Evolutionary conservation across 371 early-diverging fungal genomes (phyloP), one percentile per base, ranked within the genome.

Genomic region (Funneliformis caledonium): DNA sequence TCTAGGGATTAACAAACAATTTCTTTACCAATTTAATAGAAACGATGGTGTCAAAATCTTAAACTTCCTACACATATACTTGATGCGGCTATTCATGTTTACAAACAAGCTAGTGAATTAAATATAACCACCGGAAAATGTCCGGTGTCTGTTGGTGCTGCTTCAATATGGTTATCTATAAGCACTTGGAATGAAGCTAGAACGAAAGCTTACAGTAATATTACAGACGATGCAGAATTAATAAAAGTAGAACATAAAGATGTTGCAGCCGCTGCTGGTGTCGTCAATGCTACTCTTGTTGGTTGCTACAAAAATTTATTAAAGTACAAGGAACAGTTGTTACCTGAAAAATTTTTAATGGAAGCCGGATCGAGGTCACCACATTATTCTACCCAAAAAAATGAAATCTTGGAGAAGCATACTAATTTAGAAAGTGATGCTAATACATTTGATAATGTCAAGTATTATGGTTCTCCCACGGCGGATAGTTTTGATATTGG

Each of bases 81-180:
- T 2, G 81, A 68, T 8, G 87, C 88, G 0, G 88, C 90, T 2
- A 82, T 85, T 2, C 83, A 81, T 52, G 87, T 90, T 1, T 88
- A 88, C 59, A 87, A 85, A 48, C 84, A 86, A 4, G 90, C 90
- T 9, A 89, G 87, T 69, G 80, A 81, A 2, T 52, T 88, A 82
- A 88, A 86, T 47, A 81, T 90, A 70, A 89, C 89, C 4, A 87
- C 88, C 42, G 90, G 90, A 19, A 90, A 90, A 75, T 89, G 90
- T 62, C 90, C 90, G 0, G 85, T 89, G 9, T 88, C 90, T 16
- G 87, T 90, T n/a, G 87, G 90, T 9, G 90, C 90, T 1, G 88
- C 90, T 2, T 84, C 88, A 56, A 87, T 90, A 72, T 90, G 90
- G 84, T 82, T 90, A 48, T 86, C 89, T 3, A 84, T 90, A 72